phyloP scores from a whole-genome alignment of 495 filamentous ascomycete species.

The Trichoderma parareesei region DNA sequence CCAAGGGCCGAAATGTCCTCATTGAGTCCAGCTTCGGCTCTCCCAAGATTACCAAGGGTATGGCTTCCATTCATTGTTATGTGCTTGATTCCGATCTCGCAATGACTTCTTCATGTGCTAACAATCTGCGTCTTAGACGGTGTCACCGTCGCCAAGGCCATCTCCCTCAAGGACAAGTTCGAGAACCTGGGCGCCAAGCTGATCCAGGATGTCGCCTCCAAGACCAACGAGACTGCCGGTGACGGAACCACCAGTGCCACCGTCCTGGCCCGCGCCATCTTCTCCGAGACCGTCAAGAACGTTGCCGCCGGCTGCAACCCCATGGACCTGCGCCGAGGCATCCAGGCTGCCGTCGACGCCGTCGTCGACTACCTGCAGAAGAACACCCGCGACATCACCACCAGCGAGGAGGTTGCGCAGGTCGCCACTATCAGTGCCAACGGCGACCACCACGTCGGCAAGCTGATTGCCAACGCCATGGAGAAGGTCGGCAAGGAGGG shows the following conservation, averaged over 20 bases:
- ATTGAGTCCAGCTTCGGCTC: slow-evolving; percentile 97
- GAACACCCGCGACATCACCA: slow-evolving; percentile 96
- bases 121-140: slow-evolving; percentile 51
- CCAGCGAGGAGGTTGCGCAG: slow-evolving; percentile 93
- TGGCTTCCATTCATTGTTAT: slow-evolving; percentile 17
- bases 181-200: slow-evolving; percentile 97
- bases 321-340: slow-evolving; percentile 95
- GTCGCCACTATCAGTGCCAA: slow-evolving; percentile 98
- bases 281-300: slow-evolving; percentile 99
- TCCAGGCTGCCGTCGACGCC: slow-evolving; percentile 89
- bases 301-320: slow-evolving; percentile 99
- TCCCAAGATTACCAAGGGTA: slow-evolving; percentile 99
- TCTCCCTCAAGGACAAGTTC: slow-evolving; percentile 95
- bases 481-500: slow-evolving; percentile 99
- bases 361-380: slow-evolving; percentile 87
- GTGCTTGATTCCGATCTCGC: not conserved
- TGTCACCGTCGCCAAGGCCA: slow-evolving; percentile 88
- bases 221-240: slow-evolving; percentile 98
- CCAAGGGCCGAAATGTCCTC: slow-evolving; percentile 95
- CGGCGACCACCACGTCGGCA: slow-evolving; percentile 90
- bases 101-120: not conserved
- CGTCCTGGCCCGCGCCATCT: slow-evolving; percentile 94
- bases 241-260: slow-evolving; percentile 98
- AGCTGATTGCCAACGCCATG: slow-evolving; percentile 95
- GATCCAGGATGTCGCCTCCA: slow-evolving; percentile 95